Evolutionary conservation across 1,139 yeast species (phyloP).

Genomic region (Yamadazyma conglobata): DNA sequence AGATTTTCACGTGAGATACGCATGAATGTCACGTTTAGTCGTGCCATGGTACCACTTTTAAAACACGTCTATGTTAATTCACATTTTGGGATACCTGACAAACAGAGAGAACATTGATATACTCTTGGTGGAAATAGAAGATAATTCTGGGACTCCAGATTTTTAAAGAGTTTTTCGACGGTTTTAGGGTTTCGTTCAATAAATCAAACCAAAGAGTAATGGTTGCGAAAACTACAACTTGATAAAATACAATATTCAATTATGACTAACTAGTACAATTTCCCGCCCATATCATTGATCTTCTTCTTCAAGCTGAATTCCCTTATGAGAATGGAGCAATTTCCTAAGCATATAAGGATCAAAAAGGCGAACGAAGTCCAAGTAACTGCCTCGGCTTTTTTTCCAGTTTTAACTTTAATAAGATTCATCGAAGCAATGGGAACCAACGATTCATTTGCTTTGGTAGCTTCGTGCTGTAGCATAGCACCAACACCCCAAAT

Average conservation of each 20-base stretch:
- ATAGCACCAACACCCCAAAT: slow-evolving; percentile 71
- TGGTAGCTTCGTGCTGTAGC: slow-evolving; percentile 61
- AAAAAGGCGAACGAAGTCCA: slow-evolving; percentile 60
- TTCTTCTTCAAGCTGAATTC: slow-evolving; percentile 5
- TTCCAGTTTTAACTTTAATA: slow-evolving; percentile 44
- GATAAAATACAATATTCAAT: too few relatives aligned
- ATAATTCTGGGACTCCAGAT: too few relatives aligned
- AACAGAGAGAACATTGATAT: too few relatives aligned
- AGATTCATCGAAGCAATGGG: slow-evolving; percentile 52
- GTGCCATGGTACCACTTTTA: too few relatives aligned
- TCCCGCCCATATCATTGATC: not conserved
- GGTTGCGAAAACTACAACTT: slow-evolving; percentile 3
- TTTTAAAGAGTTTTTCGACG: too few relatives aligned
- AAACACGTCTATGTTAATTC: too few relatives aligned
- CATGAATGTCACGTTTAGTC: slow-evolving; percentile 11
- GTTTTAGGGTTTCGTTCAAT: too few relatives aligned
- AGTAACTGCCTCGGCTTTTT: slow-evolving; percentile 54
- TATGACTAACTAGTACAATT: not conserved
- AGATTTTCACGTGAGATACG: slow-evolving; percentile 12
- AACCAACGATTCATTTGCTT: slow-evolving; percentile 42
- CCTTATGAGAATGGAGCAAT: slow-evolving; percentile 9
- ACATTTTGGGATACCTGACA: too few relatives aligned
- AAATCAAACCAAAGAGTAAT: too few relatives aligned
- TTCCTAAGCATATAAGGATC: slow-evolving; percentile 19
- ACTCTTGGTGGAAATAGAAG: too few relatives aligned